Base-by-base conservation (phyloP, 208 protist genomes). In the Leishmania arabica region DNA sequence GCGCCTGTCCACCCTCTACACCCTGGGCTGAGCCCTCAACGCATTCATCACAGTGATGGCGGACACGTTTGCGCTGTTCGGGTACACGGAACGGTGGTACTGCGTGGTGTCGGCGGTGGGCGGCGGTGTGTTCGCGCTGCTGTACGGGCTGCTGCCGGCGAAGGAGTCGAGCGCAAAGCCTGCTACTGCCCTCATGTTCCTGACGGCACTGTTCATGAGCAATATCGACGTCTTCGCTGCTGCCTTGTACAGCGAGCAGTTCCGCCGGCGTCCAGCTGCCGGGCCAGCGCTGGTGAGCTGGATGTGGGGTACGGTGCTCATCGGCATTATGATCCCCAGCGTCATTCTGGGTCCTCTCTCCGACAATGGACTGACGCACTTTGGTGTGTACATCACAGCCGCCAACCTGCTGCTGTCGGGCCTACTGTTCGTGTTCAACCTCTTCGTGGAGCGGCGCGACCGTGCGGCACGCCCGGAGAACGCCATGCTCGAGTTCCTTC, bases 31-130 rank as follows among this genome's bases (percentile, higher is more conserved):
- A 83, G 87, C 91, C 42, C 80, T 93, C 68, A 97, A 94, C 77
- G 82, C 93, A 64, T 80, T 95, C 73, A 86, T 86, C 54, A 92
- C 89, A 19, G 85, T 91, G 47, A 75, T 95, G 40, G 89, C 86
- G 27, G 93, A 95, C 77, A 88, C 85, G 72, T 90, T 95, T 56
- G 84, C 89, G 11, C 69, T 95, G 21, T 87, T 92, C 37, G 89
- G 90, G 42, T 95, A 95, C 83, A 90, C 89, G 11, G 95, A 95
- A 86, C 89, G 92, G 8, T 97, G 90, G 90, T 94, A 93, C 90
- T 78, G 86, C 51, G 79, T 89, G 45, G 9, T 89, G 9, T 95
- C 89, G 3, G 86, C 84, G 34, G 40, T 95, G n/a, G 34, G 90
- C 42, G 91, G 89, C 40, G 80, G 75, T n/a, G 84, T 77, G 27